A percentile compares a stretch with the other conserved stretches of the same genome.
phyloP scores from a whole-genome alignment of 1,284 basidiomycete genomes.

The Vanrija sp. region DNA sequence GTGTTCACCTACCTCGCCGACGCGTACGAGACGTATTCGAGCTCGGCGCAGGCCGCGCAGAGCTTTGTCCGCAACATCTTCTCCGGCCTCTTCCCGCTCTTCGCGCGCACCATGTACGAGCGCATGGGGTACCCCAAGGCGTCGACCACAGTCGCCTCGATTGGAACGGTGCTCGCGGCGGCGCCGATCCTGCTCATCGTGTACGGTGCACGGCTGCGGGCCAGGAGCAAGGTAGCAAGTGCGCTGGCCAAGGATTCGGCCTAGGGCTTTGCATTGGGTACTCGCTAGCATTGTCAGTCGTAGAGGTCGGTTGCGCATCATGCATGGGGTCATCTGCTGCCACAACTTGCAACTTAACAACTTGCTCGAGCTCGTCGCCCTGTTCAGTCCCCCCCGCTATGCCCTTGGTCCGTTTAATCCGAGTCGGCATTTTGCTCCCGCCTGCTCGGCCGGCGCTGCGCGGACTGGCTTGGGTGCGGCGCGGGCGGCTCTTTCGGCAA shows the following conservation, averaged over 20 bases:
- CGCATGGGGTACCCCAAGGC: slow-evolving; percentile 41
- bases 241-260: slow-evolving; percentile 23
- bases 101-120: slow-evolving; percentile 39
- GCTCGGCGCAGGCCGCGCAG: slow-evolving; percentile 48
- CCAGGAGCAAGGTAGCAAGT: slow-evolving; percentile 40
- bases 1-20: slow-evolving; percentile 44
- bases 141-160: slow-evolving; percentile 38
- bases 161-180: slow-evolving; percentile 36
- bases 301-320: no score
- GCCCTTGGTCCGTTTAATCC: no score
- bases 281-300: no score
- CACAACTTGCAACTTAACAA: no score
- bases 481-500: no score
- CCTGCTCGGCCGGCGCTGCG: no score
- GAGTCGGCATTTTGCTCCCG: no score
- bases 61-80: slow-evolving; percentile 43
- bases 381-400: no score
- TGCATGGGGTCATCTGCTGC: no score
- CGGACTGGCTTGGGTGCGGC: no score
- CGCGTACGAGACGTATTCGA: slow-evolving; percentile 46
- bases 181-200: slow-evolving; percentile 42
- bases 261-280: no score
- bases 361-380: no score
- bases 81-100: slow-evolving; percentile 40
- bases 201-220: slow-evolving; percentile 40